Base-by-base conservation (phyloP, 805 yeast species). In the Wickerhamomyces strasburgensis region DNA sequence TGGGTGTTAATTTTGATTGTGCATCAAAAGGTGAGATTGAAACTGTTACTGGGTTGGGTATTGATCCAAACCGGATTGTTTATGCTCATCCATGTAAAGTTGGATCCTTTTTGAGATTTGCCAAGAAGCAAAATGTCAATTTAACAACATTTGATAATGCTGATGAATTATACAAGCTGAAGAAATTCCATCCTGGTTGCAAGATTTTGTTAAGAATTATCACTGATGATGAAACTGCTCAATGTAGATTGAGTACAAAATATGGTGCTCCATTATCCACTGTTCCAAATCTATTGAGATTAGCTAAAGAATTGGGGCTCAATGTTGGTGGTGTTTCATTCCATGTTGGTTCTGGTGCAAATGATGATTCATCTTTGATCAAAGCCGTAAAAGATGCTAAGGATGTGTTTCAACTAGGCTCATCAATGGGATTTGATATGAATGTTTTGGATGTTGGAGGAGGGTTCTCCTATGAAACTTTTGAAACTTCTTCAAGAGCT, bases 21-120 rank as follows among this genome's bases (percentile, higher is more conserved):
- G 98, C 98, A 5, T 85, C 96, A 16, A 78, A 81, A 54, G 72
- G 72, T 45, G 98, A 90, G 64, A 86, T 90, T 52, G 80, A 80
- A 37, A 63, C 65, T 30, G 72, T 86, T 35, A 65, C 86, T 44
- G 54, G 61, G 14, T 54, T 80, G 42, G 90, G 90, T 6, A 75
- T 82, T 33, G 64, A 65, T 44, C 74, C 94, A 7, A 58, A 68
- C 10, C 68, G 84, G 46, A 83, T 90, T 52, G 73, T 93, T 38
- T 90, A 86, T 61, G 97, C 98, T 13, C 87, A 90, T 54, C 96
- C 98, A 10, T 85, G 96, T 62, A 90, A 90, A 63, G 78, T 89
- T n/a, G 73, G 77, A 34, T 83, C 95, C 14, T 86, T 79, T 48
- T 65, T 90, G 41, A 72, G 93, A 47, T 80, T 69, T 55, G 93